Percentiles rank a stretch among this genome's conserved stretches.
Conservation (phyloP, 1,284 basidiomycete species). For the Cerrena zonata region DNA sequence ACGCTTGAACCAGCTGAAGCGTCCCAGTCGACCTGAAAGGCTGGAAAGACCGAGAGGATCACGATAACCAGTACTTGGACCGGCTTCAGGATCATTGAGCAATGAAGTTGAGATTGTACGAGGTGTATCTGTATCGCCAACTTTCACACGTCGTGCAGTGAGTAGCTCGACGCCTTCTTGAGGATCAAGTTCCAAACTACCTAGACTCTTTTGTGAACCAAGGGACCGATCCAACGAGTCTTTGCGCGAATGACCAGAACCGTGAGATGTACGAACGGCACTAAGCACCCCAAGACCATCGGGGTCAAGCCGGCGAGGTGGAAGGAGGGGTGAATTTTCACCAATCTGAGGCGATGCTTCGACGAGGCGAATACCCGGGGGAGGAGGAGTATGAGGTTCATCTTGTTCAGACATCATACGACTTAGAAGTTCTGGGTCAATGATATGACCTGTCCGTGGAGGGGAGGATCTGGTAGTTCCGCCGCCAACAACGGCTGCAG, state of each 20-base stretch:
- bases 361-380: conserved; percentile 22
- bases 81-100: conserved; percentile 19
- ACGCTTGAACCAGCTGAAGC: conserved; percentile 50
- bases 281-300: conserved; percentile 33
- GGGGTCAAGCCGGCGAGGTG: conserved; percentile 33
- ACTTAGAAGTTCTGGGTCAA: conserved; percentile 27
- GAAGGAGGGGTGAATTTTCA: conserved; percentile 33
- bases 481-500: conserved; percentile 18
- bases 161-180: conserved; percentile 44
- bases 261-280: conserved; percentile 23
- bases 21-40: conserved; percentile 37
- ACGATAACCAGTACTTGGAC: conserved; percentile 18
- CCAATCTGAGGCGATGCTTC: conserved; percentile 20
- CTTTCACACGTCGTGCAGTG: conserved; percentile 55
- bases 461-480: conserved; percentile 14
- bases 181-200: conserved; percentile 17
- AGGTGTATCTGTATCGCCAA: conserved; percentile 35
- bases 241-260: conserved; percentile 20
- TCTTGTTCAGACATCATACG: conserved; percentile 20
- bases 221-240: conserved; percentile 15
- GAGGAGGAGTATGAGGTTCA: conserved; percentile 10
- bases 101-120: conserved; percentile 12
- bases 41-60: conserved; percentile 36
- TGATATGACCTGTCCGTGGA: conserved; percentile 17
- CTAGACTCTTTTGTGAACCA: conserved; percentile 24